phyloP scores from a whole-genome alignment of 2,329 filamentous ascomycete genomes.

The Tolypocladium tundrense region DNA sequence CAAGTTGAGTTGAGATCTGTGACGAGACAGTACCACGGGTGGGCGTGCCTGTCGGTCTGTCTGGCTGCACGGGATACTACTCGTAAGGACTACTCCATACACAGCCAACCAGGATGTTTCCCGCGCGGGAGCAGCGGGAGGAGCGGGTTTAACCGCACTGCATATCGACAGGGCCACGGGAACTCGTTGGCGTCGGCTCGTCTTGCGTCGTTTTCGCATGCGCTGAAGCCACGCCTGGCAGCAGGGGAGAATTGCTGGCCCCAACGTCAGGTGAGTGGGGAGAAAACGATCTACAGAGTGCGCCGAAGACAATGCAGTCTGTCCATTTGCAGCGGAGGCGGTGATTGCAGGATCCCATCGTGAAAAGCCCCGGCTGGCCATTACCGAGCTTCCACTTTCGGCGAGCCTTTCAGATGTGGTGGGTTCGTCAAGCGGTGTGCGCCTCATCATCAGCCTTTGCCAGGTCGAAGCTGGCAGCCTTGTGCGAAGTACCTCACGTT shows the following conservation, averaged over 20 bases:
- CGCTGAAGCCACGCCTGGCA: not conserved
- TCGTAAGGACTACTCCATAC: not conserved
- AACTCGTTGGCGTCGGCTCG: not conserved
- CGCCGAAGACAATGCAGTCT: not conserved
- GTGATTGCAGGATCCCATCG: not conserved
- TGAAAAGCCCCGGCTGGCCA: not conserved
- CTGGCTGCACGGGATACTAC: not conserved
- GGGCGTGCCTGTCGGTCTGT: not conserved
- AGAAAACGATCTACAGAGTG: not conserved
- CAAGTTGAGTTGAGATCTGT: not conserved
- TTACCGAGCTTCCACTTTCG: not conserved
- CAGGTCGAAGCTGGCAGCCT: not conserved
- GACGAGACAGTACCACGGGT: not conserved
- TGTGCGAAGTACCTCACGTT: not conserved
- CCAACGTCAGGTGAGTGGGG: not conserved
- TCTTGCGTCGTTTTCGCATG: not conserved
- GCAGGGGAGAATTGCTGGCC: not conserved
- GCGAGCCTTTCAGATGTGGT: not conserved
- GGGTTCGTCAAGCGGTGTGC: not conserved
- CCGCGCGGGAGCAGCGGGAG: slow-evolving; percentile 16
- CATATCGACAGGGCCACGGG: slow-evolving; percentile 16
- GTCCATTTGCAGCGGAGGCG: not conserved
- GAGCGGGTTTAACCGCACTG: slow-evolving; percentile 24
- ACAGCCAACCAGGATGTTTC: slow-evolving; percentile 2
- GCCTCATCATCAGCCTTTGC: not conserved